A percentile compares a stretch with the other conserved stretches of the same genome.
phyloP scores from a whole-genome alignment of 352 stramenopile genomes.

The Pythium aphanidermatum region DNA sequence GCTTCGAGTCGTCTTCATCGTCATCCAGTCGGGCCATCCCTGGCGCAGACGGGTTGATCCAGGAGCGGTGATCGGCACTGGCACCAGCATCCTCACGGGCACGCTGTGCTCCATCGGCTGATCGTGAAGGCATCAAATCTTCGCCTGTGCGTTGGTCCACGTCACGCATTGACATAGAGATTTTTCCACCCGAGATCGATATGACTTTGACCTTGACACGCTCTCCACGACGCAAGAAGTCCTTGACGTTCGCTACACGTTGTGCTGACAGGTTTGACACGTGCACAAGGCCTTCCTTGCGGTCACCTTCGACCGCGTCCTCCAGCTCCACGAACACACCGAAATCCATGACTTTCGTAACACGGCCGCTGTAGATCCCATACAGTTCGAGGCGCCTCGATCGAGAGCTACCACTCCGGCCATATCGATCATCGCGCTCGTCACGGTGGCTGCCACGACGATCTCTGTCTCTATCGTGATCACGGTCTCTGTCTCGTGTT shows the following conservation, averaged over 20 bases:
- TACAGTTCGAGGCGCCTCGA: conserved; percentile 80
- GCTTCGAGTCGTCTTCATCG: conserved; percentile 65
- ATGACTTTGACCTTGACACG: conserved; percentile 97
- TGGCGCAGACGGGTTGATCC: conserved; percentile 82
- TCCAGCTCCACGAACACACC: conserved; percentile 95
- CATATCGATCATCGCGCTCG: conserved; percentile 7
- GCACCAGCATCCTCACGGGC: conserved; percentile 41
- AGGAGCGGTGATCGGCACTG: conserved; percentile 53
- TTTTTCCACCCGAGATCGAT: conserved; percentile 82
- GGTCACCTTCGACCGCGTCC: conserved; percentile 36
- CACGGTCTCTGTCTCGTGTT: background rate
- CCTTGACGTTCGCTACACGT: conserved; percentile 84
- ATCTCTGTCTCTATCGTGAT: conserved; percentile 18
- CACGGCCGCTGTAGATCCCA: conserved; percentile 91
- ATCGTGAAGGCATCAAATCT: conserved; percentile 93
- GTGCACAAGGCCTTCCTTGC: conserved; percentile 93
- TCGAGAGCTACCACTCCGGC: conserved; percentile 16
- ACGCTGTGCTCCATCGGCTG: conserved; percentile 44
- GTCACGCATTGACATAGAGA: conserved; percentile 96
- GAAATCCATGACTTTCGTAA: conserved; percentile 96
- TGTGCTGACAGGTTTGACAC: conserved; percentile 89
- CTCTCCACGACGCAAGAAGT: conserved; percentile 85
- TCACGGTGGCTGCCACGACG: conserved; percentile 3
- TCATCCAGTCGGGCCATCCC: conserved; percentile 62
- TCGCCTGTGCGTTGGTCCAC: conserved; percentile 94